A percentile compares a stretch with the other conserved stretches of the same genome.
Evolutionary conservation across 116 monocot species (phyloP).

Genomic region (Posidonia oceanica): DNA sequence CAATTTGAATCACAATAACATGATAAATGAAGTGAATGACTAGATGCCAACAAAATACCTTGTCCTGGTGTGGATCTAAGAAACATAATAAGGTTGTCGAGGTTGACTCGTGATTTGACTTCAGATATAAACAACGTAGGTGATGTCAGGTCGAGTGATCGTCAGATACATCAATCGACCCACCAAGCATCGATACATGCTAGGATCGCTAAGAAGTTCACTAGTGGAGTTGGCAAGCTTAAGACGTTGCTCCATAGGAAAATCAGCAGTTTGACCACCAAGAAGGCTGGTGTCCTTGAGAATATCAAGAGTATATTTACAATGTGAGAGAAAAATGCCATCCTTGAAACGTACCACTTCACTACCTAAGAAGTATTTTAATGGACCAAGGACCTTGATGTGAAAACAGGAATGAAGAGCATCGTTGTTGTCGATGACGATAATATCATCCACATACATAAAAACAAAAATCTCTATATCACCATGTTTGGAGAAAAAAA

Average conservation of each 20-base stretch:
- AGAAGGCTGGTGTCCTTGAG: neutral
- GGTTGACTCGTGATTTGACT: neutral
- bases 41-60: neutral
- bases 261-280: neutral
- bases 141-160: neutral
- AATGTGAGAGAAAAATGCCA: neutral
- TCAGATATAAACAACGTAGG: neutral
- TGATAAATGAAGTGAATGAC: neutral
- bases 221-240: no score
- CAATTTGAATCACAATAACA: constrained; percentile 1
- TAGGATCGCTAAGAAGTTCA: neutral
- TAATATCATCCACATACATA: neutral
- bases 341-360: neutral
- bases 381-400: neutral
- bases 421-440: neutral
- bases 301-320: neutral
- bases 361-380: neutral
- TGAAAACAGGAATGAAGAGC: neutral
- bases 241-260: neutral
- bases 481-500: neutral
- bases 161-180: constrained; percentile 3
- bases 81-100: neutral
- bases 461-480: neutral
- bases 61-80: neutral
- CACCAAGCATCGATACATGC: neutral